phyloP scores from a whole-genome alignment of 164 flowering plant genomes.

The Piper longum region DNA sequence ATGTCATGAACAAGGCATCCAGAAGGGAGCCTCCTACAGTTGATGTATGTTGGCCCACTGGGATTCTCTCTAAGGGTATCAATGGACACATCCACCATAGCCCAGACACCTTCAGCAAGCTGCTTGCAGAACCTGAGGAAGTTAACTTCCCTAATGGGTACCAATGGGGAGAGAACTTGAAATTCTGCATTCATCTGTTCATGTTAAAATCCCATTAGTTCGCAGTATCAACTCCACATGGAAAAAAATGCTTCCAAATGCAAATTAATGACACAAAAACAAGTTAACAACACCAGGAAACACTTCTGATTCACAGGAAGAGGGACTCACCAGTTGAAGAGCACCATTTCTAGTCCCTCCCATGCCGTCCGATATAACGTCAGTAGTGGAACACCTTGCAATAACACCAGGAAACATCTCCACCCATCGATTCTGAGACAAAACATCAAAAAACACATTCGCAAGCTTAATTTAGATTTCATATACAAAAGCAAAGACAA shows the following conservation, averaged over 20 bases:
- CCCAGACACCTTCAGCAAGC: slow-evolving; percentile 96
- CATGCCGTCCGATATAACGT: slow-evolving; percentile 65
- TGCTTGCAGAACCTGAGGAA: slow-evolving; percentile 95
- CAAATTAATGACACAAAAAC: background rate
- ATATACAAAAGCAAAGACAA: background rate
- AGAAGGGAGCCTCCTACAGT: slow-evolving; percentile 84
- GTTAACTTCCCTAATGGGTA: slow-evolving; percentile 76
- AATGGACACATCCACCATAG: slow-evolving; percentile 91
- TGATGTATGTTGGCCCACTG: slow-evolving; percentile 26
- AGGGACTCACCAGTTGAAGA: slow-evolving; percentile 50
- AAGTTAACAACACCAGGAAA: too few relatives aligned
- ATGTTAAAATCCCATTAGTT: too few relatives aligned
- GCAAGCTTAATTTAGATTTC: background rate
- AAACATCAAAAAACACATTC: too few relatives aligned
- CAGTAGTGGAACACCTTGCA: slow-evolving; percentile 58
- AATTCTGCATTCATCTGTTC: slow-evolving; percentile 84
- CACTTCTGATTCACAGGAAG: background rate
- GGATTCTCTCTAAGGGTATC: slow-evolving; percentile 53
- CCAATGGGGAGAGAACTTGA: slow-evolving; percentile 91
- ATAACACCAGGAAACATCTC: slow-evolving; percentile 89
- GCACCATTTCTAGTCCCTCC: slow-evolving; percentile 87
- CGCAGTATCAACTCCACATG: too few relatives aligned
- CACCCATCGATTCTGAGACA: slow-evolving; percentile 62
- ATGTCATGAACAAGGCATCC: slow-evolving; percentile 95
- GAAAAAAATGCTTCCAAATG: too few relatives aligned